A percentile compares a stretch with the other conserved stretches of the same genome.
These are phyloP conservation scores for Alternaria hordeiaustralica DNA, from an alignment of 2,329 filamentous ascomycete species.

Conservation along the genomic window DNA sequence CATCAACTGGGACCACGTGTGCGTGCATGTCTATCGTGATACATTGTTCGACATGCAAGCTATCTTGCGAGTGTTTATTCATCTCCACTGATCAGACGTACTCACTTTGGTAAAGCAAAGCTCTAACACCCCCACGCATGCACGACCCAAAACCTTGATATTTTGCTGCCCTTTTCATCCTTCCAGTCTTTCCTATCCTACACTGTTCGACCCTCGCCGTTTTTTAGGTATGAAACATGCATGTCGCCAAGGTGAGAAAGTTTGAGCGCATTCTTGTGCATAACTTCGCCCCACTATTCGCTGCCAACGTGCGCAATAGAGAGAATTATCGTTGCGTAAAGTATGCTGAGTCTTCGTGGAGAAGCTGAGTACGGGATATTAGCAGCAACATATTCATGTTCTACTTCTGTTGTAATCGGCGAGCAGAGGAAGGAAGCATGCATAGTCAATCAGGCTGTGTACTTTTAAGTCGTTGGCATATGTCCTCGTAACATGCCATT, in stretches of 20 bases:
- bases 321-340: neutral
- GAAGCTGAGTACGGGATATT: neutral
- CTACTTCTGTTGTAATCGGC: neutral
- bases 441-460: neutral
- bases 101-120: neutral
- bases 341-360: neutral
- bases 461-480: neutral
- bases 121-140: neutral
- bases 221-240: neutral
- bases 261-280: neutral
- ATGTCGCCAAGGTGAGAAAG: neutral
- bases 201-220: neutral
- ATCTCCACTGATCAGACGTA: neutral
- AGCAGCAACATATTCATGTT: neutral
- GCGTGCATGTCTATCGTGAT: neutral
- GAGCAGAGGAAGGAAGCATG: neutral
- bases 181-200: neutral
- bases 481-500: neutral
- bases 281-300: neutral
- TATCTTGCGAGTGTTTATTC: neutral
- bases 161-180: neutral
- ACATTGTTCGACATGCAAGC: neutral
- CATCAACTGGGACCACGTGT: neutral
- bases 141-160: too few relatives aligned
- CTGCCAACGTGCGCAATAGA: neutral